Evolutionary conservation across 2,329 filamentous ascomycete species (phyloP), one percentile per base, ranked within the genome.

Genomic region (Penicillium hordei): DNA sequence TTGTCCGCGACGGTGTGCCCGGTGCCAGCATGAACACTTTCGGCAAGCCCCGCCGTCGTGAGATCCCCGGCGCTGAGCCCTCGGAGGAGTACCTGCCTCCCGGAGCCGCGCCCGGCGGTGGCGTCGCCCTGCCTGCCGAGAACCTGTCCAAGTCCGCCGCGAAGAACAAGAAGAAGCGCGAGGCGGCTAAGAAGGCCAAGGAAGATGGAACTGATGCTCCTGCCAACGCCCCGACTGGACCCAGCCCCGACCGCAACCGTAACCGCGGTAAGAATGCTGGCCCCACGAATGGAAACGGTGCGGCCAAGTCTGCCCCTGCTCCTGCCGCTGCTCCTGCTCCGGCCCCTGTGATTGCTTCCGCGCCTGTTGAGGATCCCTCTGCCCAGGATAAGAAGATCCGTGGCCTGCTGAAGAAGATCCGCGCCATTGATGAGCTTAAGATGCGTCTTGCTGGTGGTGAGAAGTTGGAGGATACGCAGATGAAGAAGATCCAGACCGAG

Each of bases 121-220:
- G 85, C 43, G 85, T 87, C 42, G 84, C 83, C 61, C 82, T 90
- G 45, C 86, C 87, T 27, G 83, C 84, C 5, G 90, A 90, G 66
- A 87, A 84, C 66, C 75, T 94, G 60, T 93, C 90, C 61, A 95
- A 94, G 79, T 86, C 89, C 53, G 92, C 90, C 13, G 80, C 91
- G 67, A 97, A 97, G 84, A 97, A 97, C 79, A 97, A 97, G 86
- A 97, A 97, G 86, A 97, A 97, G 85, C 86, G 94, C 45, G 88
- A 90, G 66, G 90, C 90, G 65, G 97, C 95, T 83, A 97, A 97
- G 51, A 94, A 93, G 72, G 92, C 94, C 46, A 86, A 84, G 49
- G 87, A 86, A 65, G 78, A 79, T 44, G 69, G 65, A n/a, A 49
- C 52, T 81, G 66, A 82, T 75, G 56, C 63, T 71, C 77, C 60